Evolutionary conservation across 225 moss, liverwort and hornwort genomes (phyloP), one percentile per base, ranked within the genome.

Genomic region (Sphagnum tenellum): DNA sequence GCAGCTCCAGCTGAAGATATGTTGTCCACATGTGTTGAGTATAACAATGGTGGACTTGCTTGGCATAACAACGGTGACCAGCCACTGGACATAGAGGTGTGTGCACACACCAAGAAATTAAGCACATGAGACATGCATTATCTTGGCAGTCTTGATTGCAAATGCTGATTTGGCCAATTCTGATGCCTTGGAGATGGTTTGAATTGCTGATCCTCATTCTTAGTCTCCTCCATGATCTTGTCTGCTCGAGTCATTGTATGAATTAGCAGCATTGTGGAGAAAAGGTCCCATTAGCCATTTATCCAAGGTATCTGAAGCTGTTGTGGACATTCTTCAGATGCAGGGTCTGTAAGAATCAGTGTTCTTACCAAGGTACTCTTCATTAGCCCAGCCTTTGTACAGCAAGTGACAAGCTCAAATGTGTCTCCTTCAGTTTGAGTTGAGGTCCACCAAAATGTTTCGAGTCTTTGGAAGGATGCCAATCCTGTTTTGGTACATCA

Each of bases 161-260:
- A 96, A 96, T 84, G 96, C 96, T 64, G 96, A 96, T 76, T 74
- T 96, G 60, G 96, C 96, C 45, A 96, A 92, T 60, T 96, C 96
- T 12, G 92, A 96, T 70, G 96, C 96, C 64, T 79, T 96, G 69
- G 92, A 96, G 71, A 96, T 96, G 96, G 92, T 92, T 64, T 81
- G 96, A 75, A 96, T 96, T 69, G 92, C 96, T n/a, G 92, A 96
- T 82, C 96, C 96, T 48, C 92, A 96, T 69, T 90, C 92, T 90
- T 57, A 46, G 88, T 81, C 49, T 9, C 9, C 52, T 5, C 9
- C 1, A 9, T 52, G 52, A 52, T 59, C 12, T 50, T 71, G n/a
- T 54, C 47, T 1, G 1, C 29, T 29, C 29, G 0, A 29, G 29
- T 29, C 29, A 29, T 29, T 29, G 29, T 29, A 29, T 29, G 29